Base-by-base conservation (phyloP, 352 stramenopile genomes). In the Phytophthora chlamydospora region DNA sequence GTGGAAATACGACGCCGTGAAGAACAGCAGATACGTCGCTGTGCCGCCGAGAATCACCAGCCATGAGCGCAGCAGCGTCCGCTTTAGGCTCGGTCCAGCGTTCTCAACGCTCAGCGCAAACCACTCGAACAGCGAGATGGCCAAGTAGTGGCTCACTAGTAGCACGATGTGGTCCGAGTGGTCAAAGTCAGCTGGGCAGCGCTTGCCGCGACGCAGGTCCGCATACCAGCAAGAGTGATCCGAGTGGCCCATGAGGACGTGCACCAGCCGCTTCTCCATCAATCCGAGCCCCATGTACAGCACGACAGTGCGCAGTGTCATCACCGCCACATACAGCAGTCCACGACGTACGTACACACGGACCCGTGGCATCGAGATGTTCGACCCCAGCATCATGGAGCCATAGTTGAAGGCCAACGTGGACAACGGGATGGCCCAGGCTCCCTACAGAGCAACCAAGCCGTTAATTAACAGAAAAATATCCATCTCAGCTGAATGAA, bases 161-260 rank as follows among this genome's bases (percentile, higher is more conserved):
- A 93, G 65, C 53, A 93, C 82, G 11, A 93, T 58, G 66, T 93
- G 85, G 66, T 93, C 85, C 46, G 85, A 90, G 62, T 89, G 81
- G 67, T 93, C 85, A 54, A 93, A 93, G 19, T 61, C 56, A 59
- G 68, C 39, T 4, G 74, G 63, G 41, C 85, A 93, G 31, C 62
- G 62, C 33, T 82, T 64, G 61, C 77, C 74, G 24, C 69, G 78
- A 32, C 85, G 85, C 47, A 89, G 55, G 11, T 67, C 54, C 12
- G 68, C 68, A 58, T 90, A 93, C 83, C 80, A 90, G 70, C 83
- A 91, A 13, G 58, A 66, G 39, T 75, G 31, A 3, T 52, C 27
- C 6, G 70, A 61, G 21, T 50, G 46, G 16, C 76, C 74, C 33
- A 71, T 67, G 14, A 91, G n/a, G 6, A 86, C 34, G 4, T 62